Conservation (phyloP, 352 stramenopile genomes). For the Phytophthora palmivora region DNA sequence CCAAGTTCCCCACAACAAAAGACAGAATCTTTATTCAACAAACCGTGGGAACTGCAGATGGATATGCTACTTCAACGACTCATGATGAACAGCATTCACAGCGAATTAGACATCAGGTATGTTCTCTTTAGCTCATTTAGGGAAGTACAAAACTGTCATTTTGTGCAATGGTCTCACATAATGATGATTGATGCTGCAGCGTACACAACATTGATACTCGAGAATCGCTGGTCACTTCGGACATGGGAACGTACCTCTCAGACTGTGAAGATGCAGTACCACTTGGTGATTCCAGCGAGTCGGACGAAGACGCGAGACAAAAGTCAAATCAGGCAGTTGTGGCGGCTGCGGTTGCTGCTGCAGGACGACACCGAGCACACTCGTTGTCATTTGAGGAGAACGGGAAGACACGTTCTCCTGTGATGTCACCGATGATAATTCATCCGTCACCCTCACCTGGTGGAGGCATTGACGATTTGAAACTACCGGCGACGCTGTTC, state of each 20-base stretch:
- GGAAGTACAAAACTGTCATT: constrained; percentile 3
- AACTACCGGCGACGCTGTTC: constrained; percentile 44
- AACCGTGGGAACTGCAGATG: constrained; percentile 88
- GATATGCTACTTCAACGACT: constrained; percentile 84
- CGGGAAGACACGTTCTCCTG: constrained; percentile 19
- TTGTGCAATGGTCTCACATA: constrained; percentile 29
- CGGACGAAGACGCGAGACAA: constrained; percentile 41
- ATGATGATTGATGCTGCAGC: constrained; percentile 33
- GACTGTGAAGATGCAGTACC: constrained; percentile 35
- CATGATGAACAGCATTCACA: constrained; percentile 86
- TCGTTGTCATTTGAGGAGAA: constrained; percentile 53
- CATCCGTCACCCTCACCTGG: constrained; percentile 22
- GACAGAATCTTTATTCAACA: constrained; percentile 36
- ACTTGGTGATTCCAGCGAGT: constrained; percentile 15
- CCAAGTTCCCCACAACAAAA: constrained; percentile 15
- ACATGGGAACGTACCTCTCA: constrained; percentile 49
- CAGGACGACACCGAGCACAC: constrained; percentile 48
- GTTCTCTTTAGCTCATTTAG: constrained; percentile 7
- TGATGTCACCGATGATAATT: constrained; percentile 27
- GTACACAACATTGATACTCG: constrained; percentile 81
- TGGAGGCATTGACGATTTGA: constrained; percentile 24
- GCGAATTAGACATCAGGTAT: constrained; percentile 75
- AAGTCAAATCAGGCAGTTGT: constrained; percentile 53
- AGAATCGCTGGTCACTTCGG: constrained; percentile 46
- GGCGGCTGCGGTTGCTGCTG: constrained; percentile 47